phyloP scores from a whole-genome alignment of 441 rosid species.

The Dalechampia spathulata region DNA sequence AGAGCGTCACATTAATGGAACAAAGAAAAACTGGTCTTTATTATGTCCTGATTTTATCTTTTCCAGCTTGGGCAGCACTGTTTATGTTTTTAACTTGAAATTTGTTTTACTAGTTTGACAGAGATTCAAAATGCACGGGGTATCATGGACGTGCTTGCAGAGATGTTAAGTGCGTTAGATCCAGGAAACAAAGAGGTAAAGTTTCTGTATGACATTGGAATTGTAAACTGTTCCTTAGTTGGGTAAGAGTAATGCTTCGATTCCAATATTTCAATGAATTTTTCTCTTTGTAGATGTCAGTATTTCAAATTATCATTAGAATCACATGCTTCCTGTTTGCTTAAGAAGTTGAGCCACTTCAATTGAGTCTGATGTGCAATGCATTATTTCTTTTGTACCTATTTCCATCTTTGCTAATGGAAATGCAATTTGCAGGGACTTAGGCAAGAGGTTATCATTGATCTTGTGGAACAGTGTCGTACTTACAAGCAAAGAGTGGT shows the following conservation, averaged over 20 bases:
- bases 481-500: slow-evolving; percentile 96
- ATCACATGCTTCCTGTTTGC: too few relatives aligned
- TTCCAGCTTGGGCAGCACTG: slow-evolving; percentile 6
- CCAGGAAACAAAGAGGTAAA: slow-evolving; percentile 88
- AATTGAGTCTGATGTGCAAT: not conserved
- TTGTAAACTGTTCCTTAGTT: not conserved
- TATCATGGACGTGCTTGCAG: slow-evolving; percentile 93
- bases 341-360: not conserved
- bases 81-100: slow-evolving; percentile 15
- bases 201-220: not conserved
- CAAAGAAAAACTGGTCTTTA: not conserved
- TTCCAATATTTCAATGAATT: not conserved
- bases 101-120: slow-evolving; percentile 57
- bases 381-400: not conserved
- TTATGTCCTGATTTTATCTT: not conserved
- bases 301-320: not conserved
- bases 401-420: not conserved
- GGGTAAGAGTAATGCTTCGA: slow-evolving; percentile 1
- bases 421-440: slow-evolving; percentile 53
- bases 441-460: slow-evolving; percentile 95
- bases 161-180: slow-evolving; percentile 93
- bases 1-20: not conserved
- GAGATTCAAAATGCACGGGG: slow-evolving; percentile 99
- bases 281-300: not conserved
- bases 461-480: slow-evolving; percentile 96